Base-by-base conservation (phyloP, 306 rosid species). In the Acacia confusa region DNA sequence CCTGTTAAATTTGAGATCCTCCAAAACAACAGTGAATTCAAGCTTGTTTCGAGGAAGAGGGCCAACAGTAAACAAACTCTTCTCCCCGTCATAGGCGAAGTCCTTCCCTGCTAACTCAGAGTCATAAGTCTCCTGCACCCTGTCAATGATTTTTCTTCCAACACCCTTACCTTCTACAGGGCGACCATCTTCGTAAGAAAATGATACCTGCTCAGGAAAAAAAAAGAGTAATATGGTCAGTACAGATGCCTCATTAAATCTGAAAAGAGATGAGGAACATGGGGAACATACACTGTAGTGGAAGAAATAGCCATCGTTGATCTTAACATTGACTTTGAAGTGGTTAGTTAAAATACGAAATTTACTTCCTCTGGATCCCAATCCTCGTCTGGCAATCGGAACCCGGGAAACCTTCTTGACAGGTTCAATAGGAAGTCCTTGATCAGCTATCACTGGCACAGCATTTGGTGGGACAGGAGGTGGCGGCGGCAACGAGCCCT, bases 71-170 rank as follows among this genome's bases (percentile, higher is more conserved):
- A 96, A 96, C 79, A 96, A 28, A 43, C 97, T 96, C 68, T 95
- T 93, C 12, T 93, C 99, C 0, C 99, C 99, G 40, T 96, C 99
- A 60, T 96, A 96, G 1, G 99, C 99, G 32, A 96, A 91, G 65
- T 90, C 87, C 79, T 93, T 96, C 24, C 95, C 98, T 28, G 88
- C 89, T 57, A 96, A 67, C 78, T 92, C 96, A 5, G 89, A 77
- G n/a, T 69, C 78, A 73, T 96, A 96, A 0, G 99, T 96, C 44
- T 92, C 93, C 65, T 93, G 93, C 24, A 96, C 92, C 78, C 85
- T 88, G 55, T 92, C 99, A 0, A 95, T 75, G 5, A 95, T 89
- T 38, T 84, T 92, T 63, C 99, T 87, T 19, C 98, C 99, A 6
- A 83, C 78, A 6, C 99, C 99, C 77, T 91, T 92, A 0, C 90